Conservation (phyloP, 2,329 filamentous ascomycete genomes). For the Trichophyton rubrum region DNA sequence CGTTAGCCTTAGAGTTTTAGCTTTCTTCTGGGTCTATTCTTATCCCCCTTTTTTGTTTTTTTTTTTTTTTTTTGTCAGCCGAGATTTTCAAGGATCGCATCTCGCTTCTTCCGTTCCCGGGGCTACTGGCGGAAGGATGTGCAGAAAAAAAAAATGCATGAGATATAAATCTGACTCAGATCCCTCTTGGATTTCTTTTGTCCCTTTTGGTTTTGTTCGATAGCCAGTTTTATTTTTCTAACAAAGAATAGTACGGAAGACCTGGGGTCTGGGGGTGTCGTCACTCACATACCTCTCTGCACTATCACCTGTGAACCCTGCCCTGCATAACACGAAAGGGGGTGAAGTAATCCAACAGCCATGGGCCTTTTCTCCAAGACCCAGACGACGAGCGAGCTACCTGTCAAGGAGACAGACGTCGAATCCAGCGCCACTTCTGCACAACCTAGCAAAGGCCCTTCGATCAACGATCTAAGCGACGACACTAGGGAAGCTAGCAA, state of each 20-base stretch:
- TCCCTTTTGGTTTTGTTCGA: neutral
- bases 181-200: neutral
- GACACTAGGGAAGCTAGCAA: neutral
- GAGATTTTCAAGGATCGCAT: neutral
- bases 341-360: neutral
- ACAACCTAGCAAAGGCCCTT: slow-evolving; percentile 5
- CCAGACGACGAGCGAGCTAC: neutral
- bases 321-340: no score
- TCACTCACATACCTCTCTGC: neutral
- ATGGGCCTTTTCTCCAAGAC: neutral
- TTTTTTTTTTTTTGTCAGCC: neutral
- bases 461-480: neutral
- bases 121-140: neutral
- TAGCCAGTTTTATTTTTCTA: neutral
- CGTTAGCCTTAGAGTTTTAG: neutral
- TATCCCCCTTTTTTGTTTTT: neutral
- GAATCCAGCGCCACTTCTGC: slow-evolving; percentile 4
- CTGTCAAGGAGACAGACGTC: neutral
- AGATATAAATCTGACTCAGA: neutral
- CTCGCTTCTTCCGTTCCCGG: neutral
- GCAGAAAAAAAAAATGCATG: neutral
- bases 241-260: neutral
- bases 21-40: neutral
- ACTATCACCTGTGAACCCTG: neutral
- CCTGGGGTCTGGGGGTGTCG: neutral